Base-by-base conservation (phyloP, 768 basidiomycete species). In the Mycena albidolilacea region DNA sequence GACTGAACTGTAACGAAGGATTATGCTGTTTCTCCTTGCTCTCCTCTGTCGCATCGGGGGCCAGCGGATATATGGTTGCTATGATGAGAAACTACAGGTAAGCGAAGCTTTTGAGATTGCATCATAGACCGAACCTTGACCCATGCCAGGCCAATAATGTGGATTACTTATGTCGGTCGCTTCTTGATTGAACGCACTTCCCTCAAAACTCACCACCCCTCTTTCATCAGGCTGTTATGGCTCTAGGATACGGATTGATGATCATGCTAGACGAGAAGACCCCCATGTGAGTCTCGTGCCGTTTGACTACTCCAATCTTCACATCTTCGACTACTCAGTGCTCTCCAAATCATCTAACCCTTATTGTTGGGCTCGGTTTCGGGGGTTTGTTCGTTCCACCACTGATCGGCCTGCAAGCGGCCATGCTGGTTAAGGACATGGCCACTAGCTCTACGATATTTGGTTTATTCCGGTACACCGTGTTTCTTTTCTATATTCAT, bases 341-440 rank as follows among this genome's bases (percentile, higher is more conserved):
- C 23, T 23, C 23, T 23, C 23, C 23, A 23, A 93, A 89, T 89
- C 8, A 46, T 95, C 12, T 93, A 86, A 76, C 92, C 1, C 78
- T 94, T 17, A 83, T 96, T 48, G 86, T 91, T n/a, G 87, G 91
- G 10, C 12, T 91, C 3, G 94, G 93, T 3, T 77, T 90, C 17
- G 93, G 93, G 3, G 87, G 85, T 73, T 80, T 95, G 65, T 94
- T 94, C 86, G 91, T 92, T 88, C 85, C 85, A 6, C 94, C 93
- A 0, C 80, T 94, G 10, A 90, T 95, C 66, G 93, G 87, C 19
- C 80, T 96, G 15, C 95, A 96, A 81, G 93, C 94, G 2, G 92
- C 94, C 0, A 97, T 97, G 94, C 95, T 95, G 0, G 78, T 94
- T 21, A 91, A 90, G 75, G 94, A 95, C 73, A 94, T 96, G 93